Evolutionary conservation across 1,284 basidiomycete species (phyloP).

Genomic region (Ustilago cynodontis): DNA sequence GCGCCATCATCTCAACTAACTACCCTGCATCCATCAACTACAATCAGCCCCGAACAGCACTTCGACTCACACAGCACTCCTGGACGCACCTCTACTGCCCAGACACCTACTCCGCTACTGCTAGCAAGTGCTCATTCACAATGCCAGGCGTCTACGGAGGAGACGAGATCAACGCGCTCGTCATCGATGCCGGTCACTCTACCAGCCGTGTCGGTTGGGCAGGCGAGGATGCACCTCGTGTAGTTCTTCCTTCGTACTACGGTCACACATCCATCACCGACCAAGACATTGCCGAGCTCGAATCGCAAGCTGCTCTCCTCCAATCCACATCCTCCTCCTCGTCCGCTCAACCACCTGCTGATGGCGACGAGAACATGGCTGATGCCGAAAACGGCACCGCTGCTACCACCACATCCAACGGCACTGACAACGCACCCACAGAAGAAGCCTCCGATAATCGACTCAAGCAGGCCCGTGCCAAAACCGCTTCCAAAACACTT

Average conservation of each 20-base stretch:
- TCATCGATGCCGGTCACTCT: conserved; percentile 92
- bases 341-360: conserved; percentile 20
- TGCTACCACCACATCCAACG: conserved; percentile 22
- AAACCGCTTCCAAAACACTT: conserved; percentile 38
- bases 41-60: not conserved
- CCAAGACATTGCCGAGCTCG: conserved; percentile 61
- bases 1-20: conserved; percentile 10
- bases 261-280: conserved; percentile 76
- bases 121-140: conserved; percentile 12
- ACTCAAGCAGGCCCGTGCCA: conserved; percentile 40
- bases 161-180: conserved; percentile 93
- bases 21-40: not conserved
- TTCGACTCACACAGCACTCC: not conserved
- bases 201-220: conserved; percentile 89
- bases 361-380: conserved; percentile 37
- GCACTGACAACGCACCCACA: conserved; percentile 14
- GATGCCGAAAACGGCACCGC: conserved; percentile 18
- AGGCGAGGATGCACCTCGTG: conserved; percentile 95
- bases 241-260: conserved; percentile 89
- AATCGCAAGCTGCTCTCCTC: conserved; percentile 40
- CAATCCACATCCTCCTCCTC: conserved; percentile 12
- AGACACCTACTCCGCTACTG: too few relatives aligned
- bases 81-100: too few relatives aligned
- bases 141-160: conserved; percentile 69
- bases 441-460: conserved; percentile 37